These are phyloP conservation scores for Hevea brasiliensis DNA, from an alignment of 345 rosid species.

Conservation along the genomic window DNA sequence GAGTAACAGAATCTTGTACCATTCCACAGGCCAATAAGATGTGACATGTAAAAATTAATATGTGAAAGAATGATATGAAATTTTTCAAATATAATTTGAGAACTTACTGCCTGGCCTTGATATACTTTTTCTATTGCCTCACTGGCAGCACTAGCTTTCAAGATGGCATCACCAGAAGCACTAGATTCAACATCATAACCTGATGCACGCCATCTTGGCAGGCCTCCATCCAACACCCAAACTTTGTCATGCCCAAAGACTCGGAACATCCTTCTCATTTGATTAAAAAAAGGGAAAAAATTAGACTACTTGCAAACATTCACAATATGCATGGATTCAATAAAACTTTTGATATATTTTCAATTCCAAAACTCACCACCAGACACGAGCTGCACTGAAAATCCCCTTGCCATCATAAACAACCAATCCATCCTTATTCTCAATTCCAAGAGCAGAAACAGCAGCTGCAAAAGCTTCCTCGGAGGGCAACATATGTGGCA, in stretches of 20 bases:
- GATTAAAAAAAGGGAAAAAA: slow-evolving; percentile 4
- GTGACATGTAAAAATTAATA: no score
- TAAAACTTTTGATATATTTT: slow-evolving; percentile 2
- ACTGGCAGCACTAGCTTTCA: slow-evolving; percentile 96
- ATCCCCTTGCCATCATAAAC: slow-evolving; percentile 98
- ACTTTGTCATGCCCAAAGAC: slow-evolving; percentile 88
- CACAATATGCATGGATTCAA: slow-evolving; percentile 1
- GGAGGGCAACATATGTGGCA: slow-evolving; percentile 96
- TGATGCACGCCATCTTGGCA: slow-evolving; percentile 96
- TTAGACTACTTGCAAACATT: slow-evolving; percentile 8
- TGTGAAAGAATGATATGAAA: background rate
- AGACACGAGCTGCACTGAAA: slow-evolving; percentile 98
- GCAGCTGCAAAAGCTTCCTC: slow-evolving; percentile 99
- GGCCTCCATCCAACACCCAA: slow-evolving; percentile 97
- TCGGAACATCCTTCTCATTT: slow-evolving; percentile 80
- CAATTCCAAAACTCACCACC: slow-evolving; percentile 72
- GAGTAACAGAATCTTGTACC: background rate
- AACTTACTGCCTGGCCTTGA: slow-evolving; percentile 77
- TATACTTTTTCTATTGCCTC: slow-evolving; percentile 95
- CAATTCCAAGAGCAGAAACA: slow-evolving; percentile 89
- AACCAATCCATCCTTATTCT: slow-evolving; percentile 80
- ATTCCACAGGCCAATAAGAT: background rate
- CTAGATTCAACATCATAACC: slow-evolving; percentile 99
- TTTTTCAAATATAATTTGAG: background rate
- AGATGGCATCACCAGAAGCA: slow-evolving; percentile 90